Evolutionary conservation across 2,329 filamentous ascomycete species (phyloP), one percentile per base, ranked within the genome.

Genomic region (Colletotrichum sp.): DNA sequence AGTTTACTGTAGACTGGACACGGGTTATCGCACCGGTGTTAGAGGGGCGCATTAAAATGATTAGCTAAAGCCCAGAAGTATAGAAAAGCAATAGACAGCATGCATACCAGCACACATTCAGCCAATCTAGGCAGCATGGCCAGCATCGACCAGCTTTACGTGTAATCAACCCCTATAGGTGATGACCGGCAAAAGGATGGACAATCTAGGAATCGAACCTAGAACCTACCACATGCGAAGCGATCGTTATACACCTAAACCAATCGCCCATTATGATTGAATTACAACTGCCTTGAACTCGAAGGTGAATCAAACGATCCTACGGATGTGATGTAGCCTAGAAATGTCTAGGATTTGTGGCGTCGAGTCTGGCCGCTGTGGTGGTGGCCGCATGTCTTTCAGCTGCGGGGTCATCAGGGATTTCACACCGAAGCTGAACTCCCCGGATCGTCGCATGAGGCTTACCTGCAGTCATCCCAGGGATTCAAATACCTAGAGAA

Each of bases 11-110:
- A 36, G 90, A 93, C 78, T 98, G 95, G 95, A 96, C 95, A 10
- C 92, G 91, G 77, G 94, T 95, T 3, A 96, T 98, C 83, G 92
- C 93, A 71, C 96, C 96, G 1, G 90, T 90, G 72, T 77, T 96
- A 10, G 95, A 98, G 82, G 95, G 95, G 2, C 90, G 95, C 64
- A 98, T 98, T 57, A 83, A 82, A 36, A 89, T 89, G 82, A 81
- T 89, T 4, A 80, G 74, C 28, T 71, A 75, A 36, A 36, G 34
- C 34, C 34, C 3, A 18, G 30, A 69, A 24, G 32, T 9, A 60
- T 57, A 66, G 24, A 66, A 52, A 24, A 24, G 34, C 15, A 44
- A n/a, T 36, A 69, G 21, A 73, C 4, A 21, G 39, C 28, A 59
- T 63, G n/a, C 24, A 12, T 59, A 18, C 9, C 10, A n/a, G 24